phyloP scores from a whole-genome alignment of 176 grass and related monocot species.

The Cymbopogon citratus region DNA sequence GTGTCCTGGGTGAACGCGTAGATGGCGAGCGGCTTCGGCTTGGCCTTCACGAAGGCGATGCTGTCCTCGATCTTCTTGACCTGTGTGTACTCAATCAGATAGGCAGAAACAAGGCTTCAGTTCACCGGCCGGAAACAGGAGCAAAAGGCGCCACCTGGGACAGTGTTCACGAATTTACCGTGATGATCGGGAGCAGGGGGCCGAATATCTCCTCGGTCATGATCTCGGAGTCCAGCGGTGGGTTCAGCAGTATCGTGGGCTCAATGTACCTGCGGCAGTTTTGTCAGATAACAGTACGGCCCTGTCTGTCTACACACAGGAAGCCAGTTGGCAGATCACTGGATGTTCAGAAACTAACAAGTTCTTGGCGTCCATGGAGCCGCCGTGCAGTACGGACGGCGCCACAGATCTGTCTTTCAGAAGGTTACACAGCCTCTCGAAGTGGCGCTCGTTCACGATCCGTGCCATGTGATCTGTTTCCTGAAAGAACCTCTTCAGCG shows the following conservation, averaged over 20 bases:
- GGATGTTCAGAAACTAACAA: slow-evolving; percentile 32
- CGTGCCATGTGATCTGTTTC: slow-evolving; percentile 32
- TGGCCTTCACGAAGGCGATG: slow-evolving; percentile 55
- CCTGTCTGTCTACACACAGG: not conserved
- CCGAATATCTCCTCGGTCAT: slow-evolving; percentile 98
- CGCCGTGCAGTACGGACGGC: slow-evolving; percentile 60
- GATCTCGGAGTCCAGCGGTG: slow-evolving; percentile 76
- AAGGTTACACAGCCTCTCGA: slow-evolving; percentile 50
- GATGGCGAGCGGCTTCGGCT: slow-evolving; percentile 72
- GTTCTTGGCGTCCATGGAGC: slow-evolving; percentile 50
- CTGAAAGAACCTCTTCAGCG: slow-evolving; percentile 47
- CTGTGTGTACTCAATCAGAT: slow-evolving; percentile 15
- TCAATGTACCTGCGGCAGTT: slow-evolving; percentile 56
- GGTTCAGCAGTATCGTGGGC: slow-evolving; percentile 84
- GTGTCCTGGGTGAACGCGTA: slow-evolving; percentile 72
- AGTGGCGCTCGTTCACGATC: slow-evolving; percentile 70
- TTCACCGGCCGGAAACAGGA: not conserved
- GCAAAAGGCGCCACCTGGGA: not conserved
- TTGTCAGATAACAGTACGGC: not conserved
- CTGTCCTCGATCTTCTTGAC: slow-evolving; percentile 89
- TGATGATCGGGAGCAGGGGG: slow-evolving; percentile 88
- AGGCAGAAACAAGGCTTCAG: not conserved
- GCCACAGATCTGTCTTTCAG: slow-evolving; percentile 53
- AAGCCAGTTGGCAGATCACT: not conserved
- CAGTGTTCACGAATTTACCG: slow-evolving; percentile 15